Evolutionary conservation across 768 basidiomycete species (phyloP).

Genomic region (Pleurotus cornucopiae): DNA sequence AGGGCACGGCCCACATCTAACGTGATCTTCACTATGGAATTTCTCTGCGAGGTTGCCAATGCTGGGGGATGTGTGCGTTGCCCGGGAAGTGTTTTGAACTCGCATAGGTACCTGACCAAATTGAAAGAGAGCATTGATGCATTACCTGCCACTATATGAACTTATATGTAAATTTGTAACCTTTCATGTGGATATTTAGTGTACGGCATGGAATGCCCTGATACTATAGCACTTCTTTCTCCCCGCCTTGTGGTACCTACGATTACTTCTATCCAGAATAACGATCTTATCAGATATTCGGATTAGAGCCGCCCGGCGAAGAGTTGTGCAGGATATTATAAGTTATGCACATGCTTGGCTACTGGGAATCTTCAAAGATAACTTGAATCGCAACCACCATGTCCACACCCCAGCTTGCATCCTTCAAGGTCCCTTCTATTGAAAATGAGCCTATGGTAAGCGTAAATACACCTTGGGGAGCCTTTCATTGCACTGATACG

Average conservation of each 20-base stretch:
- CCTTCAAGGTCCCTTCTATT: conserved; percentile 81
- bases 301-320: conserved; percentile 10
- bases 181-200: not conserved
- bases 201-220: too few species aligned
- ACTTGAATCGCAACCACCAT: conserved; percentile 32
- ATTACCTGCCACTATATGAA: conserved; percentile 29
- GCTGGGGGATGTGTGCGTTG: conserved; percentile 58
- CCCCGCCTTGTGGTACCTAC: not conserved
- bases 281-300: conserved; percentile 7
- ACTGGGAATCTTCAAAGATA: not conserved
- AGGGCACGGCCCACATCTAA: conserved; percentile 50
- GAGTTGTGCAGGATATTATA: not conserved
- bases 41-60: conserved; percentile 48
- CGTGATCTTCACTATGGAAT: conserved; percentile 56
- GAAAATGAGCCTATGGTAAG: conserved; percentile 94
- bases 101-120: conserved; percentile 48
- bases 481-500: too few species aligned
- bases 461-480: not conserved
- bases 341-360: not conserved
- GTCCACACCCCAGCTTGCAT: conserved; percentile 72
- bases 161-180: not conserved
- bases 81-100: conserved; percentile 60
- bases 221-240: not conserved
- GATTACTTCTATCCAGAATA: too few species aligned
- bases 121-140: conserved; percentile 58